Conservation (phyloP, 345 rosid genomes). For the Nasturtium officinale region DNA sequence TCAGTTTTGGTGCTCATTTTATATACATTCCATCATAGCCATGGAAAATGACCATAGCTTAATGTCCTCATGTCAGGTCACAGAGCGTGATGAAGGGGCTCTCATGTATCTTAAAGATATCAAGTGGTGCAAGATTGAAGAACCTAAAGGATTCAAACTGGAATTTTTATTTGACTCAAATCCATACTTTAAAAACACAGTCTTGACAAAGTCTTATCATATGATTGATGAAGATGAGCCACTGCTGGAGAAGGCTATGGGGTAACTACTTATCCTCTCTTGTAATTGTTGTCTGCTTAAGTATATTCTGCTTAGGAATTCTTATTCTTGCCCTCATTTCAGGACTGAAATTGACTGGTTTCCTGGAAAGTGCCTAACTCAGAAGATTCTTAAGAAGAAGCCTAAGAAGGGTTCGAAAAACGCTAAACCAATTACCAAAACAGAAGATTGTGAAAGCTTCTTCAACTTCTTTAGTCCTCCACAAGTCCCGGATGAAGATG, state of each 20-base stretch:
- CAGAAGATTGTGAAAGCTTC: constrained; percentile 82
- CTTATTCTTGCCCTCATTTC: constrained; percentile 26
- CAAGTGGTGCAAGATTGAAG: constrained; percentile 71
- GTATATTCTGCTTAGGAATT: background rate
- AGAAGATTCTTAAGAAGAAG: constrained; percentile 85
- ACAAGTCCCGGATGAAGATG: constrained; percentile 86
- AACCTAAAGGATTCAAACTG: constrained; percentile 91
- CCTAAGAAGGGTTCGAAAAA: constrained; percentile 86
- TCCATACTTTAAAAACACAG: constrained; percentile 72
- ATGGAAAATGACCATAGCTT: background rate
- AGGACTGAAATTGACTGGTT: constrained; percentile 91
- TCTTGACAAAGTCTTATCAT: constrained; percentile 84
- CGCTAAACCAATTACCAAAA: constrained; percentile 73
- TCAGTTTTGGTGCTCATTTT: background rate
- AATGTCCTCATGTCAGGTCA: constrained; percentile 49
- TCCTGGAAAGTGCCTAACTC: constrained; percentile 87
- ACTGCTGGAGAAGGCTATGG: constrained; percentile 82
- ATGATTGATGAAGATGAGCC: constrained; percentile 97
- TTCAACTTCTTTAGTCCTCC: constrained; percentile 93
- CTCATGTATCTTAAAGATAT: constrained; percentile 78
- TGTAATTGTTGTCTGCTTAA: background rate
- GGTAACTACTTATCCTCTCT: constrained; percentile 51
- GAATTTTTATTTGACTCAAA: constrained; percentile 80
- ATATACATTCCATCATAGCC: background rate
- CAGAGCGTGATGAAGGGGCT: constrained; percentile 88